A percentile compares a stretch with the other conserved stretches of the same genome.
Conservation (phyloP, 257 asterid species). For the Lithospermum erythrorhizon region DNA sequence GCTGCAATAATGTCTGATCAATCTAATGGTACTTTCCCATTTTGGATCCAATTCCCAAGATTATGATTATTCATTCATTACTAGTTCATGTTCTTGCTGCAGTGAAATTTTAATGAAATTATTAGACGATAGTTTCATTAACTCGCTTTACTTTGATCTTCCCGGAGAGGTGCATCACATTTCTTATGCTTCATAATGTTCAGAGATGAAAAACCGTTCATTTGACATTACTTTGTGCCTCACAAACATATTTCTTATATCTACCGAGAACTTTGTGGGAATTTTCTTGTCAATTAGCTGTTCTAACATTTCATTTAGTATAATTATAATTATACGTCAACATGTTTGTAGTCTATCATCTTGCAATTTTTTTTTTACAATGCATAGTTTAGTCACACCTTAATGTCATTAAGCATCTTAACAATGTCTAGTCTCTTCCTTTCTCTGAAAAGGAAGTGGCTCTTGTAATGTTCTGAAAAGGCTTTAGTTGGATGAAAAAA, state of each 20-base stretch:
- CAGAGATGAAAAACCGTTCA: background rate
- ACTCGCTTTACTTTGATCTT: background rate
- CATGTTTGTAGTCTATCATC: background rate
- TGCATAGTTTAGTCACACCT: background rate
- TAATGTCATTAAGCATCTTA: background rate
- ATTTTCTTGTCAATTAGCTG: background rate
- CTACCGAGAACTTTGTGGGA: background rate
- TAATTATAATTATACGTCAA: background rate
- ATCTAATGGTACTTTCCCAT: conserved; percentile 48
- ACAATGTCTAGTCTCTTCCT: background rate
- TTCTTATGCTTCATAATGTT: no score
- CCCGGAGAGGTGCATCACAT: background rate
- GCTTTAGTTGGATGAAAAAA: background rate
- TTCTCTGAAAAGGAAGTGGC: background rate
- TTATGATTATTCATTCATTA: conserved; percentile 5
- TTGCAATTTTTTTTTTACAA: no score
- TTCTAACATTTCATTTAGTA: background rate
- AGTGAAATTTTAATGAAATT: background rate
- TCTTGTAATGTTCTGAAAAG: background rate
- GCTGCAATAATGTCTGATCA: conserved; percentile 69
- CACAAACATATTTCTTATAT: background rate
- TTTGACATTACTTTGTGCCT: background rate
- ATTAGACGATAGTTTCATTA: background rate
- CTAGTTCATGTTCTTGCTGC: background rate
- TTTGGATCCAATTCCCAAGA: conserved; percentile 6